Conservation (phyloP, 108 stramenopile species). For the Pelagomonas calceolata region DNA sequence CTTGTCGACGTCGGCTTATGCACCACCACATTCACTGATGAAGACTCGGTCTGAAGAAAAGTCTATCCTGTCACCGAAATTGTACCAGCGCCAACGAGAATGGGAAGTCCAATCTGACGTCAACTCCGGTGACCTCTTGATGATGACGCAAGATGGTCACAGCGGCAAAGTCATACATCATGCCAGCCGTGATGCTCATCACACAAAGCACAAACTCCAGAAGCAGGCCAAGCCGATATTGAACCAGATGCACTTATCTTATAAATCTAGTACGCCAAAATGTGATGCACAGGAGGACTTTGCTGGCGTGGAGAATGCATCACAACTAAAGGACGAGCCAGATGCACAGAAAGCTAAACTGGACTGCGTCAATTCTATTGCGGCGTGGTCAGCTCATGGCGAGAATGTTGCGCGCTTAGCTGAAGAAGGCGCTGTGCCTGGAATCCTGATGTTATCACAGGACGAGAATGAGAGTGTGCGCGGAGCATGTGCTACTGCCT, state of each 20-base stretch:
- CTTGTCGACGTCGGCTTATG: neutral
- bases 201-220: neutral
- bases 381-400: slow-evolving; percentile 25
- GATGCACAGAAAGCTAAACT: neutral
- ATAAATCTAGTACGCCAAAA: too few relatives aligned
- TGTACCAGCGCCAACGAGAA: neutral
- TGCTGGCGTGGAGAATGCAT: neutral
- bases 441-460: slow-evolving; percentile 29
- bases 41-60: neutral
- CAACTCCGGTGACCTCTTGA: slow-evolving; percentile 4
- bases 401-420: slow-evolving; percentile 38
- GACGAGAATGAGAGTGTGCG: slow-evolving; percentile 22
- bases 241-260: too few relatives aligned
- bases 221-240: too few relatives aligned
- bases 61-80: slow-evolving; percentile 1
- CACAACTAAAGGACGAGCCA: neutral
- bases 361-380: neutral
- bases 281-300: too few relatives aligned
- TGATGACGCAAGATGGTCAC: slow-evolving; percentile 27
- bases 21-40: neutral
- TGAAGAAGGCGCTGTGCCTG: slow-evolving; percentile 41
- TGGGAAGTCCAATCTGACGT: neutral
- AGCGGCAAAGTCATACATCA: slow-evolving; percentile 46
- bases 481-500: slow-evolving; percentile 35
- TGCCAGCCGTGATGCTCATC: slow-evolving; percentile 21